Evolutionary conservation across 2,329 filamentous ascomycete genomes (phyloP).

Genomic region (Cordyceps cateniannulata): DNA sequence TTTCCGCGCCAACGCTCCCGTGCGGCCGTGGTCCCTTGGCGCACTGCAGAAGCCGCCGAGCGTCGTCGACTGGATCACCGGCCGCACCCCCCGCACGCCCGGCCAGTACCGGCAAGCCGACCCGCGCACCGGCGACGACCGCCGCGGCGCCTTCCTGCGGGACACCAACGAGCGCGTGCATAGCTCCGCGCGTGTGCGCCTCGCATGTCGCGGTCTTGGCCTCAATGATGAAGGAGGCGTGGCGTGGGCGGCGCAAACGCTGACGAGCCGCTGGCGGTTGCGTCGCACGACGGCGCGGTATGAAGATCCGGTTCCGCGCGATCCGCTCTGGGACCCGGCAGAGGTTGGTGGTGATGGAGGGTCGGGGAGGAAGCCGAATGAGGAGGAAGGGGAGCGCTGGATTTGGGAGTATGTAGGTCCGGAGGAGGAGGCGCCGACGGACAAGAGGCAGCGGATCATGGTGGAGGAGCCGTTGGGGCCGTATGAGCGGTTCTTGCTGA

Average conservation of each 20-base stretch:
- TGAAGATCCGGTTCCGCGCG: slow-evolving; percentile 28
- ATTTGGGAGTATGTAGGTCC: slow-evolving; percentile 47
- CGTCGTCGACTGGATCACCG: slow-evolving; percentile 37
- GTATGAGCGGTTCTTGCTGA: slow-evolving; percentile 43
- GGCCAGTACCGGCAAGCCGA: slow-evolving; percentile 42
- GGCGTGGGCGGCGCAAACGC: slow-evolving; percentile 39
- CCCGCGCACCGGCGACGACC: slow-evolving; percentile 30
- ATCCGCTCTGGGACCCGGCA: slow-evolving; percentile 26
- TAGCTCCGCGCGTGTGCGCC: slow-evolving; percentile 46
- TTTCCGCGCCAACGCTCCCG: slow-evolving; percentile 39
- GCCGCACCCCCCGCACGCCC: slow-evolving; percentile 38
- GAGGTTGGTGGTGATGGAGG: not conserved
- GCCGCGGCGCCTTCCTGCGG: slow-evolving; percentile 33
- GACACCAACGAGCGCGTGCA: slow-evolving; percentile 52
- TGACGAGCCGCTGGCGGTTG: slow-evolving; percentile 36
- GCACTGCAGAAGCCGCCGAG: slow-evolving; percentile 33
- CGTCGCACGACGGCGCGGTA: slow-evolving; percentile 27
- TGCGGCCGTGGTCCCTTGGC: slow-evolving; percentile 43
- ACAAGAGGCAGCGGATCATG: slow-evolving; percentile 35
- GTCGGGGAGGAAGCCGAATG: slow-evolving; percentile 14
- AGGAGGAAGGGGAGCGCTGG: slow-evolving; percentile 35
- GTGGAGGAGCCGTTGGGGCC: slow-evolving; percentile 48
- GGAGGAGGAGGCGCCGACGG: slow-evolving; percentile 32
- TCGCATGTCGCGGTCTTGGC: slow-evolving; percentile 43
- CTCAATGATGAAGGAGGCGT: slow-evolving; percentile 36